These are phyloP conservation scores for Neonectria hederae DNA, from an alignment of 2,329 filamentous ascomycete genomes.

Conservation along the genomic window DNA sequence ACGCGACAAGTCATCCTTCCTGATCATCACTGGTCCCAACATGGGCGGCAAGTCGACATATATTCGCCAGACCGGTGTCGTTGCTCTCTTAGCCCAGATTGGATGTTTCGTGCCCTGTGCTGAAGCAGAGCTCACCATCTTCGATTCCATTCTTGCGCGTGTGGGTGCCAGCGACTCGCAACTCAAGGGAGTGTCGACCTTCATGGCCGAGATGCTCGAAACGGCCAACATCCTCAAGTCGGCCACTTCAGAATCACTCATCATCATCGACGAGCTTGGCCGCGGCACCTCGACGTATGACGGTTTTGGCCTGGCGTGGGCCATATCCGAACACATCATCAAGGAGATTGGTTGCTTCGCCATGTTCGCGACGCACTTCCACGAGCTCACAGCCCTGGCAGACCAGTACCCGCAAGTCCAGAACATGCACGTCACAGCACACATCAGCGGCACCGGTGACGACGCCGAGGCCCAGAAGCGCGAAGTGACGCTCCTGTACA, in stretches of 20 bases:
- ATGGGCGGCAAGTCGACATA: slow-evolving; percentile 99
- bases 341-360: slow-evolving; percentile 94
- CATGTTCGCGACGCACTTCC: slow-evolving; percentile 98
- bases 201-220: slow-evolving; percentile 99
- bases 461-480: slow-evolving; percentile 62
- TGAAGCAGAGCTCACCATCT: slow-evolving; percentile 91
- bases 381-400: slow-evolving; percentile 91
- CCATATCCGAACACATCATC: slow-evolving; percentile 97
- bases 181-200: slow-evolving; percentile 96
- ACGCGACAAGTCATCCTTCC: slow-evolving; percentile 83
- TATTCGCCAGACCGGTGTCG: slow-evolving; percentile 95
- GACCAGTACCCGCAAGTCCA: slow-evolving; percentile 88
- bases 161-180: slow-evolving; percentile 97
- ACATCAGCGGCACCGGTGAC: slow-evolving; percentile 71
- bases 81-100: slow-evolving; percentile 95
- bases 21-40: slow-evolving; percentile 97
- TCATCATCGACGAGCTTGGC: slow-evolving; percentile 98
- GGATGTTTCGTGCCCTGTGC: slow-evolving; percentile 95
- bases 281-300: slow-evolving; percentile 98
- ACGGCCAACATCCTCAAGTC: slow-evolving; percentile 98
- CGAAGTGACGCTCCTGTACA: slow-evolving; percentile 95
- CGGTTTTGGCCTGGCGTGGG: slow-evolving; percentile 98
- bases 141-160: slow-evolving; percentile 94
- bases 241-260: slow-evolving; percentile 91
- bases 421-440: slow-evolving; percentile 95